phyloP scores from a whole-genome alignment of 495 filamentous ascomycete genomes.

The Xylaria curta region DNA sequence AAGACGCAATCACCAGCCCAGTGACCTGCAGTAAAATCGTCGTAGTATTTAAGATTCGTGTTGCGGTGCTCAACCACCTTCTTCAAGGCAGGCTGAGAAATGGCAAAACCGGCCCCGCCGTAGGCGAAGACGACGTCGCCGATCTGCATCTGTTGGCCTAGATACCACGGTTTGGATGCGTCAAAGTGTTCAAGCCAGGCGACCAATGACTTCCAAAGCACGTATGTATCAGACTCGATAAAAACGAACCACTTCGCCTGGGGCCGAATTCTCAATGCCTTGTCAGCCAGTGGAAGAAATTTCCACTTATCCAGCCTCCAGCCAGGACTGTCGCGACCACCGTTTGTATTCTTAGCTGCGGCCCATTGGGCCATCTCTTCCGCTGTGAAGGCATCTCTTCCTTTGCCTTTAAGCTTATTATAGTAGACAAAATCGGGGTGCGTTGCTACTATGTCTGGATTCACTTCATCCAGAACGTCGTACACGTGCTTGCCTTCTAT shows the following conservation, averaged over 20 bases:
- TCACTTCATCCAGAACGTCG: constrained; percentile 45
- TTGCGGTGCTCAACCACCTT: constrained; percentile 42
- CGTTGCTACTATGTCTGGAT: constrained; percentile 37
- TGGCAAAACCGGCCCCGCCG: constrained; percentile 59
- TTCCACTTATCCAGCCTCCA: constrained; percentile 74
- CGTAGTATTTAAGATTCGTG: constrained; percentile 36
- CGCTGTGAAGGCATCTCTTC: constrained; percentile 35
- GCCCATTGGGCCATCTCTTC: constrained; percentile 38
- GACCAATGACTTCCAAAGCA: constrained; percentile 63
- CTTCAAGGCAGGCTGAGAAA: constrained; percentile 58
- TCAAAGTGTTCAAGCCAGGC: constrained; percentile 57
- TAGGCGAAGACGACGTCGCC: constrained; percentile 56
- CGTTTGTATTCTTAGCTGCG: constrained; percentile 37
- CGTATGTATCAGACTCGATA: constrained; percentile 68
- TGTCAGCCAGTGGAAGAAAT: constrained; percentile 65
- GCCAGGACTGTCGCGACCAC: constrained; percentile 39
- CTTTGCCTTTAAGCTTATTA: constrained; percentile 36
- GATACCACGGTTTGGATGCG: constrained; percentile 52
- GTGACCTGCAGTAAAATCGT: constrained; percentile 46
- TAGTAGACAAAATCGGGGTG: constrained; percentile 46
- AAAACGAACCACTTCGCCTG: constrained; percentile 69
- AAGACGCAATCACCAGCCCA: constrained; percentile 64
- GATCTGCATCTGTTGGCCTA: constrained; percentile 54
- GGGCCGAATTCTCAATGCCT: constrained; percentile 52
- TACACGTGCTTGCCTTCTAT: constrained; percentile 48